Percentiles rank a stretch among this genome's conserved stretches.
These are phyloP conservation scores for Arthrobotrys sinensis DNA, from an alignment of 2,329 filamentous ascomycete species.

Conservation along the genomic window DNA sequence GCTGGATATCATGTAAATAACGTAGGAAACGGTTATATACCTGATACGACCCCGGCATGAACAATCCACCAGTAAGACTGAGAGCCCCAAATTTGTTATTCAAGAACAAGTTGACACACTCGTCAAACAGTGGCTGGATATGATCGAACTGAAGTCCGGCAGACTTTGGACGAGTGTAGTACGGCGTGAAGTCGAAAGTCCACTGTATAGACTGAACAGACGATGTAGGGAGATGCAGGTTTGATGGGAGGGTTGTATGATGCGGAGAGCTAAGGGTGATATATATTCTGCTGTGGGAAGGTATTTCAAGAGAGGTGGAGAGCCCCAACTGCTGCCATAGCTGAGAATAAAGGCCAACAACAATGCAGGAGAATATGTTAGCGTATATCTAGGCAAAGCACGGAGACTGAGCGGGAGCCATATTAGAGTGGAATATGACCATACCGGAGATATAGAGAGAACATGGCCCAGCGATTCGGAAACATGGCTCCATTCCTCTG, in stretches of 20 bases:
- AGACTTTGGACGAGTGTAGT: conserved; percentile 15
- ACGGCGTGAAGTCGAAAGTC: conserved; percentile 42
- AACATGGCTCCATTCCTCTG: conserved; percentile 43
- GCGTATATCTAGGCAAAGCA: conserved; percentile 25
- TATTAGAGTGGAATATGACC: not conserved
- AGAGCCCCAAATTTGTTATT: conserved; percentile 47
- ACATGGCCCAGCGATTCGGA: conserved; percentile 39
- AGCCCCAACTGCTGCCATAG: conserved; percentile 44
- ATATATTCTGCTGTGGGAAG: conserved; percentile 37
- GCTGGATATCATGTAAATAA: not conserved
- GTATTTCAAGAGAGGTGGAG: conserved; percentile 48
- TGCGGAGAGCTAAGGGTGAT: conserved; percentile 39
- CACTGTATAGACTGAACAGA: conserved; percentile 22
- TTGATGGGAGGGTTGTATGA: conserved; percentile 39
- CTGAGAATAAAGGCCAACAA: conserved; percentile 7
- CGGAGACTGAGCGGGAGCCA: not conserved
- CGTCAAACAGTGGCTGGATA: conserved; percentile 35
- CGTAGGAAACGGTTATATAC: conserved; percentile 1
- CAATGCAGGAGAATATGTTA: conserved; percentile 7
- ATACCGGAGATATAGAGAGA: conserved; percentile 30
- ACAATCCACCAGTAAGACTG: conserved; percentile 44
- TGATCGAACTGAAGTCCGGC: conserved; percentile 21
- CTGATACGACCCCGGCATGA: conserved; percentile 33
- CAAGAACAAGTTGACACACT: conserved; percentile 39
- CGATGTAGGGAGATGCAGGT: conserved; percentile 37